A percentile compares a stretch with the other conserved stretches of the same genome.
These are phyloP conservation scores for Amanita inopinata DNA, from an alignment of 768 basidiomycete species.

Conservation along the genomic window DNA sequence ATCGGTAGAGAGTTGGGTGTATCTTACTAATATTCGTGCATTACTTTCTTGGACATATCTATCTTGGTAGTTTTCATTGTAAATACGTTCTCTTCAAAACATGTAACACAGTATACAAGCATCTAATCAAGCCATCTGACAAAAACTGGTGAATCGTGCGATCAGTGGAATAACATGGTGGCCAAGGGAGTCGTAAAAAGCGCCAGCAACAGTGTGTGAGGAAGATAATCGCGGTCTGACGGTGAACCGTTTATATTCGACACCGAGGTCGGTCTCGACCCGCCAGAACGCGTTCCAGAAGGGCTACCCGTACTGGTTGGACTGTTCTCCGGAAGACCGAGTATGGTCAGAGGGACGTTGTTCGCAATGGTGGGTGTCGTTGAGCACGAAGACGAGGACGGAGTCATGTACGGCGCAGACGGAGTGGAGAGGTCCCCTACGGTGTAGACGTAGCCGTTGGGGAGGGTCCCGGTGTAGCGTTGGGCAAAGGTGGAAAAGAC, in stretches of 20 bases:
- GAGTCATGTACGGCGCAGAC: constrained; percentile 23
- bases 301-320: constrained; percentile 8
- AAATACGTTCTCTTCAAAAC: too few species aligned
- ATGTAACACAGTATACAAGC: too few species aligned
- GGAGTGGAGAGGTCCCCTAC: constrained; percentile 32
- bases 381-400: constrained; percentile 30
- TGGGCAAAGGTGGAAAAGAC: constrained; percentile 35
- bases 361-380: constrained; percentile 29
- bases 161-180: not conserved
- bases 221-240: not conserved
- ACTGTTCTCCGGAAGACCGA: constrained; percentile 13
- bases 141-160: too few species aligned
- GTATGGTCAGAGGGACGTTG: constrained; percentile 22
- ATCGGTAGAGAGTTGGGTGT: constrained; percentile 70
- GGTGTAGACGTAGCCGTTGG: constrained; percentile 25
- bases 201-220: not conserved
- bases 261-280: not conserved
- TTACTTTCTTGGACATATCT: too few species aligned
- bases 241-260: not conserved
- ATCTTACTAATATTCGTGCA: constrained; percentile 11
- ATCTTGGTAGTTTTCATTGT: too few species aligned
- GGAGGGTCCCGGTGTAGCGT: constrained; percentile 27
- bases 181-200: not conserved
- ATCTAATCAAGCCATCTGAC: too few species aligned
- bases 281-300: constrained; percentile 11